These are phyloP conservation scores for Podila horticola DNA, from an alignment of 192 early-diverging fungal genomes.

Conservation along the genomic window DNA sequence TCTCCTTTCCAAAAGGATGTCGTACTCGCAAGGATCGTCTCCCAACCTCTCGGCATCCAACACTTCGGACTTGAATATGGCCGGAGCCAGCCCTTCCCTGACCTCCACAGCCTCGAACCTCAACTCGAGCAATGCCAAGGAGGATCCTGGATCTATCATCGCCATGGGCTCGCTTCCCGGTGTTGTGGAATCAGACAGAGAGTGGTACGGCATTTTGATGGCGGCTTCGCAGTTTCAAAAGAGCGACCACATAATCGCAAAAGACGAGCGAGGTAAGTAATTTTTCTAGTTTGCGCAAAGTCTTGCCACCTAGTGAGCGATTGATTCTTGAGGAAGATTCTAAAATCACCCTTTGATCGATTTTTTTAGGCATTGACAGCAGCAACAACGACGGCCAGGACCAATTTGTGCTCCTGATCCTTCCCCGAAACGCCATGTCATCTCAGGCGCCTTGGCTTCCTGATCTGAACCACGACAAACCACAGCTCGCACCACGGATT, in stretches of 20 bases:
- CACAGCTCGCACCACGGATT: slow-evolving; percentile 8
- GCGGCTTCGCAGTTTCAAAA: slow-evolving; percentile 19
- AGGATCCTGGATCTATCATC: slow-evolving; percentile 15
- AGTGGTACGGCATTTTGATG: slow-evolving; percentile 42
- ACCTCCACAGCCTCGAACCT: neutral
- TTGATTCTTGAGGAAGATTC: no score
- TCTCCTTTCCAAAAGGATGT: slow-evolving; percentile 20
- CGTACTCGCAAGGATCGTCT: slow-evolving; percentile 27
- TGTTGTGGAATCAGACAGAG: slow-evolving; percentile 23
- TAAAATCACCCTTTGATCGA: no score
- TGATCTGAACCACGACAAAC: slow-evolving; percentile 32
- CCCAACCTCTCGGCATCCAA: slow-evolving; percentile 5
- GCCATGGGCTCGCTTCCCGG: slow-evolving; percentile 9
- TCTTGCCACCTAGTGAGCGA: neutral
- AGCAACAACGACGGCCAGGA: neutral
- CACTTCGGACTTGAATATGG: neutral
- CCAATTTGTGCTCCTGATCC: slow-evolving; percentile 31
- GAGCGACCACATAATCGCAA: slow-evolving; percentile 1
- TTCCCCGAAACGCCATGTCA: slow-evolving; percentile 14
- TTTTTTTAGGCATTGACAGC: neutral
- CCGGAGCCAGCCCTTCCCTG: neutral
- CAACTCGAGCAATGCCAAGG: slow-evolving; percentile 3
- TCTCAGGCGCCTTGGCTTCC: slow-evolving; percentile 38
- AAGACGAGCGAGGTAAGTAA: neutral
- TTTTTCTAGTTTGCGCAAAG: neutral